Evolutionary conservation across 2,329 filamentous ascomycete genomes (phyloP), one percentile per base, ranked within the genome.

Genomic region (Zelopaecilomyces penicillatus): DNA sequence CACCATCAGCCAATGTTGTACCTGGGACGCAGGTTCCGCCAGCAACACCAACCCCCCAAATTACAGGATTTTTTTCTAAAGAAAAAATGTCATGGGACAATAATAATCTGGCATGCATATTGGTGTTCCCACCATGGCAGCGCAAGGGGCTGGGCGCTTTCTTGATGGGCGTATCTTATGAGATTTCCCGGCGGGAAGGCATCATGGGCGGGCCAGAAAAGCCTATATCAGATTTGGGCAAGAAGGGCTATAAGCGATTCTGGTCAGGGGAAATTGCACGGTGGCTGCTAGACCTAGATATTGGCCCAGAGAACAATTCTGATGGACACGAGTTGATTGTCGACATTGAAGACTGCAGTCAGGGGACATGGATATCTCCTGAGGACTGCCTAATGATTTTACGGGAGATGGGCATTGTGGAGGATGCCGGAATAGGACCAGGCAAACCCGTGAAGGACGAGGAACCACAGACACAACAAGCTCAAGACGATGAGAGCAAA

Each of bases 81-180:
- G 93, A 98, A 65, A 97, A 97, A 64, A 85, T 96, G 73, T 95
- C 88, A 4, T 98, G 93, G 91, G 93, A 98, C 58, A 90, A 91
- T 58, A 97, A 98, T 65, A 98, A 97, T 54, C 75, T 98, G 5
- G 93, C 93, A 1, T 98, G 93, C 61, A 98, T 98, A 54, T 74
- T 97, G 5, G 78, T 97, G 11, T 97, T 97, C 58, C 93, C 93
- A 1, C 93, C 93, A 0, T 97, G 91, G 81, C 91, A 97, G 65
- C 83, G 85, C 51, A 89, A 88, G 52, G 89, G 91, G 1, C 75
- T 97, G 0, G 93, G 93, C 0, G 82, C 87, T 42, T 69, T 97
- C 41, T 74, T 98, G 30, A 97, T 98, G 80, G 89, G 87, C 5
- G 80, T 93, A 3, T 94, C 87, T 33, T 98, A 98, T 65, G 90